phyloP scores from a whole-genome alignment of 140 eudicot genomes.

The Oenanthe javanica region DNA sequence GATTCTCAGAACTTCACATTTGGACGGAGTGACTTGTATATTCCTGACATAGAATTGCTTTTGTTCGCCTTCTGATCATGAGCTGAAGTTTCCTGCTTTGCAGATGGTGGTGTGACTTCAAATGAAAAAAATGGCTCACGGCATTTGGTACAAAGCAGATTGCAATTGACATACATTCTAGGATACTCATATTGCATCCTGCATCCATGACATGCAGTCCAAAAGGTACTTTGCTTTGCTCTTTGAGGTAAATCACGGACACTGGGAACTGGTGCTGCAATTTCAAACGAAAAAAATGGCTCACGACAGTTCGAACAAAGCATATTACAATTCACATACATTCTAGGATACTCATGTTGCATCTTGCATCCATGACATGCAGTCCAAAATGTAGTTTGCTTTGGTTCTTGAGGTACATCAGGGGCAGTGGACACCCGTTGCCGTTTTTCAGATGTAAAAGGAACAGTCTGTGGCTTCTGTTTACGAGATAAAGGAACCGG shows the following conservation, averaged over 20 bases:
- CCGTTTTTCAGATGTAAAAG: slow-evolving; percentile 10
- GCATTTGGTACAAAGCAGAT: slow-evolving; percentile 28
- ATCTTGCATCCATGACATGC: slow-evolving; percentile 28
- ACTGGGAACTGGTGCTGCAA: slow-evolving; percentile 15
- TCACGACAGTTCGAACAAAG: slow-evolving; percentile 24
- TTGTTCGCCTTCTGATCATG: background rate
- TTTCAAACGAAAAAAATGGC: slow-evolving; percentile 30
- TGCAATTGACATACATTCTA: slow-evolving; percentile 19
- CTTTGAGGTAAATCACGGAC: slow-evolving; percentile 12
- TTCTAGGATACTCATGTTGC: slow-evolving; percentile 25
- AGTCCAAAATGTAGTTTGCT: slow-evolving; percentile 40
- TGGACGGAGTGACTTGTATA: background rate
- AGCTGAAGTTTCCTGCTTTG: background rate
- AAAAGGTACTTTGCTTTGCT: slow-evolving; percentile 21
- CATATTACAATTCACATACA: slow-evolving; percentile 25
- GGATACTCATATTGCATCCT: slow-evolving; percentile 28
- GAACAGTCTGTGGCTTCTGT: slow-evolving; percentile 7
- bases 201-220: slow-evolving; percentile 42
- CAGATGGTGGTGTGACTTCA: slow-evolving; percentile 20
- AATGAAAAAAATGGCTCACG: slow-evolving; percentile 30
- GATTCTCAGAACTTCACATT: background rate
- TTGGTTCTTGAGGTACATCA: slow-evolving; percentile 8
- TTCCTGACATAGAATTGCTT: background rate
- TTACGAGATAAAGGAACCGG: slow-evolving; percentile 16
- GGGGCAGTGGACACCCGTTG: slow-evolving; percentile 7